Evolutionary conservation across 139 green algal species (phyloP), one percentile per base, ranked within the genome.

Genomic region (Parachlorella kessleri): DNA sequence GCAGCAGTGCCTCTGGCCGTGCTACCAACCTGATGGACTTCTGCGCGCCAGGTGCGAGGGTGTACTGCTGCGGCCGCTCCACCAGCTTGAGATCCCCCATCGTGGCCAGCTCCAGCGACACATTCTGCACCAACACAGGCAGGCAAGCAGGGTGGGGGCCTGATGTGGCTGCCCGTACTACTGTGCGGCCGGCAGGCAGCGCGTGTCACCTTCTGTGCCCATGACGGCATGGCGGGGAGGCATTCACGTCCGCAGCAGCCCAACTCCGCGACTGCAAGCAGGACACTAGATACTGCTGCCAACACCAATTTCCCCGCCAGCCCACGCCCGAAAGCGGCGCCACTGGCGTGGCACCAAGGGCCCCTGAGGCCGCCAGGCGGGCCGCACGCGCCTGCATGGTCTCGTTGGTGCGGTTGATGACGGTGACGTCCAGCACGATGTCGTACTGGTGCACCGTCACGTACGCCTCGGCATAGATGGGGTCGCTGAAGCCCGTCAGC

Each of bases 41-140:
- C 75, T 88, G 85, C n/a, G 87, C 91, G 4, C 90, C 91, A 4
- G 94, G 90, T 7, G 88, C 94, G 32, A 99, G 88, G 3, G 94
- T 97, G 89, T 98, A 92, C 63, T 95, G 92, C 84, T 98, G 93
- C 38, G 97, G 96, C 54, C 97, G 88, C 85, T 99, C 97, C 72
- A 99, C 96, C 65, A 99, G 93, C 90, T 98, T 98, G 10, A 99
- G 89, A 86, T 99, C 97, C 2, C 97, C 97, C 94, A 99, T 98
- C 64, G 97, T 99, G 72, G 97, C 95, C 69, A 99, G 88, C 92
- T 99, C 97, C 84, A 99, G 87, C 76, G 83, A 93, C 76, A 99
- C 84, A 85, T 98, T 98, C 85, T 98, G 92, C 70, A 90, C 83
- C 24, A 8, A 40, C 48, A 59, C 21, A 59, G 14, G 14, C 48